Evolutionary conservation across 2,329 filamentous ascomycete species (phyloP).

Genomic region (Aphanoascus verrucosus): DNA sequence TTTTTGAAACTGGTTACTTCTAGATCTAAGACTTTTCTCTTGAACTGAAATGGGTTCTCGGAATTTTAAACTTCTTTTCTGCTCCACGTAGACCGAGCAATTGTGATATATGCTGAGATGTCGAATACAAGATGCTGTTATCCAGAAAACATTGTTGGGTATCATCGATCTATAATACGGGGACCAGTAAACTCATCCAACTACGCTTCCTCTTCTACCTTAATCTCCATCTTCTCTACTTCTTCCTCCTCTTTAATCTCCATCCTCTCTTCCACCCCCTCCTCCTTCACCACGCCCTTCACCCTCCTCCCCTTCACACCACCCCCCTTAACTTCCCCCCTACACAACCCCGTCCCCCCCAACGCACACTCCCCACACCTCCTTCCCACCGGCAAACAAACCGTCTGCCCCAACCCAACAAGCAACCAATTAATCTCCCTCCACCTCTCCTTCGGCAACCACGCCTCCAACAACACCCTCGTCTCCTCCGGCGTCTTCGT

Average conservation of each 20-base stretch:
- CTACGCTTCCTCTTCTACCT: background rate
- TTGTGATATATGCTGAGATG: no score
- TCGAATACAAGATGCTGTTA: no score
- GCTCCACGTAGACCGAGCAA: no score
- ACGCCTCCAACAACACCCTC: constrained; percentile 60
- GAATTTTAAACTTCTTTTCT: no score
- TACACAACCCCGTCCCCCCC: constrained; percentile 64
- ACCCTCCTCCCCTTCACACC: constrained; percentile 36
- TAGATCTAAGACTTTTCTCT: no score
- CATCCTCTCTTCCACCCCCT: constrained; percentile 15
- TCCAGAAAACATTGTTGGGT: background rate
- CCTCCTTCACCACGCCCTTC: constrained; percentile 5
- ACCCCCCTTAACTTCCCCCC: constrained; percentile 54
- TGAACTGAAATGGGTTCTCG: no score
- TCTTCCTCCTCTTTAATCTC: constrained; percentile 14
- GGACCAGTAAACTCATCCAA: background rate
- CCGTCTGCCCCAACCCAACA: constrained; percentile 77
- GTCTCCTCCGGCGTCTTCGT: constrained; percentile 77
- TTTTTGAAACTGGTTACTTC: no score
- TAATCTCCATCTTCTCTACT: background rate
- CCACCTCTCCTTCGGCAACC: constrained; percentile 78
- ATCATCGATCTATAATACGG: background rate
- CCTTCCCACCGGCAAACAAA: constrained; percentile 69
- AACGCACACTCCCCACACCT: constrained; percentile 80
- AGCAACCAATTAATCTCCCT: constrained; percentile 84